Conservation (phyloP, 225 moss, liverwort and hornwort genomes). For the Straminergon stramineum region DNA sequence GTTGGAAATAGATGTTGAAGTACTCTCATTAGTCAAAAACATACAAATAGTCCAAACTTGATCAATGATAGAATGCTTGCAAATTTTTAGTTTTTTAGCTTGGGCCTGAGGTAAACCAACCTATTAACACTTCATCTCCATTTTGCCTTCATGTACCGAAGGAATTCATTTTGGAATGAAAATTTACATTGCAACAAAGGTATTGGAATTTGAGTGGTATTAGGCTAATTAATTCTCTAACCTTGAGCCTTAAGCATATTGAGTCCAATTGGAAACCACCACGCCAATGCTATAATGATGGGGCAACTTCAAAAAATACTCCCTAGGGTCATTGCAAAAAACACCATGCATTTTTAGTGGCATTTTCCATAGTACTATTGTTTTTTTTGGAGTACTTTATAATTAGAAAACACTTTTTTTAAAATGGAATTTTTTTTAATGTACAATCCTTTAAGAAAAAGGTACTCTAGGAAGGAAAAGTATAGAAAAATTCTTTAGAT, state of each 20-base stretch:
- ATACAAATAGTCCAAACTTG: background rate
- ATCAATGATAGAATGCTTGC: background rate
- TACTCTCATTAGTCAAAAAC: background rate
- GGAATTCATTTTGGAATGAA: background rate
- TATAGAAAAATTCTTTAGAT: too few species aligned
- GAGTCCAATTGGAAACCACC: background rate
- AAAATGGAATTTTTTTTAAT: too few species aligned
- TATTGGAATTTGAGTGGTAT: background rate
- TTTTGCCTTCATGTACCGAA: background rate
- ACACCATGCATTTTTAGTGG: too few species aligned
- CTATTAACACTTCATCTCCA: background rate
- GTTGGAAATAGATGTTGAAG: background rate
- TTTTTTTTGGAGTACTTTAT: too few species aligned
- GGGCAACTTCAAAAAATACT: background rate
- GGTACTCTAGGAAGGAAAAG: too few species aligned
- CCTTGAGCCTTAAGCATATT: background rate
- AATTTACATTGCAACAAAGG: background rate
- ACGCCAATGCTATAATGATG: too few species aligned
- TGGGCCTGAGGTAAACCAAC: background rate
- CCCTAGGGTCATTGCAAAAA: too few species aligned
- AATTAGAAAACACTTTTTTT: too few species aligned
- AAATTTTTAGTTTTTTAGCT: background rate
- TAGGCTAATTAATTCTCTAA: background rate
- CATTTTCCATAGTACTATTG: too few species aligned
- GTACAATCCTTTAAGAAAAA: too few species aligned